These are phyloP conservation scores for Kalaharituber pfeilii DNA, from an alignment of 2,329 filamentous ascomycete species.

Conservation along the genomic window DNA sequence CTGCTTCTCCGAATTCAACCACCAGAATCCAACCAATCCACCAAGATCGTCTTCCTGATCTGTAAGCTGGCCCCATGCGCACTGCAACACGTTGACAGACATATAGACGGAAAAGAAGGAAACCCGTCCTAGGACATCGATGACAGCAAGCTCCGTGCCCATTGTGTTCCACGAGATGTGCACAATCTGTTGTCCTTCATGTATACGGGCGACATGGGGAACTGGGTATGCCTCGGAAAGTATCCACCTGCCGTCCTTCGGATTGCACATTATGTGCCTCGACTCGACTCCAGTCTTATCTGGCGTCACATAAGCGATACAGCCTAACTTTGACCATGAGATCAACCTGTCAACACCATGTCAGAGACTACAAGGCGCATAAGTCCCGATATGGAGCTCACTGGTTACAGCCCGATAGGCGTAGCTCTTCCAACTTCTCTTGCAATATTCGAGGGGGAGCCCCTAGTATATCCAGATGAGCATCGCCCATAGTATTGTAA, in stretches of 20 bases:
- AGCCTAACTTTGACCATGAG: slow-evolving; percentile 75
- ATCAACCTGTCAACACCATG: slow-evolving; percentile 41
- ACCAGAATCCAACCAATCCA: slow-evolving; percentile 67
- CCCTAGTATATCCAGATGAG: background rate
- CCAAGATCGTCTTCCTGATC: slow-evolving; percentile 59
- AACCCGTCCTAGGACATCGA: slow-evolving; percentile 64
- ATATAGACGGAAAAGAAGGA: slow-evolving; percentile 54
- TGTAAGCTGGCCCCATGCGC: slow-evolving; percentile 43
- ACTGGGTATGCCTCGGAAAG: slow-evolving; percentile 54
- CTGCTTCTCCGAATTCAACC: slow-evolving; percentile 49
- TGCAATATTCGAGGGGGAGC: background rate
- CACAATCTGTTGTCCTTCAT: slow-evolving; percentile 48
- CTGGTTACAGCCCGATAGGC: slow-evolving; percentile 1
- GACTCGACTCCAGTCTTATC: slow-evolving; percentile 56
- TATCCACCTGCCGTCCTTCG: slow-evolving; percentile 54
- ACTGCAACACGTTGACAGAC: slow-evolving; percentile 53
- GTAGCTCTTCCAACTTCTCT: background rate
- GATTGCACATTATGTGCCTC: slow-evolving; percentile 51
- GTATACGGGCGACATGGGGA: slow-evolving; percentile 42
- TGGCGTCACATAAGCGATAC: slow-evolving; percentile 60
- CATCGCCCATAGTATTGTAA: background rate
- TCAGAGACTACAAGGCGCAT: too few species aligned
- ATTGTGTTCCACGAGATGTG: slow-evolving; percentile 70
- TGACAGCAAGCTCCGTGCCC: slow-evolving; percentile 62
- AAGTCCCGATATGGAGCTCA: background rate